phyloP scores from a whole-genome alignment of 2,329 filamentous ascomycete species.

The Exserohilum turcica region DNA sequence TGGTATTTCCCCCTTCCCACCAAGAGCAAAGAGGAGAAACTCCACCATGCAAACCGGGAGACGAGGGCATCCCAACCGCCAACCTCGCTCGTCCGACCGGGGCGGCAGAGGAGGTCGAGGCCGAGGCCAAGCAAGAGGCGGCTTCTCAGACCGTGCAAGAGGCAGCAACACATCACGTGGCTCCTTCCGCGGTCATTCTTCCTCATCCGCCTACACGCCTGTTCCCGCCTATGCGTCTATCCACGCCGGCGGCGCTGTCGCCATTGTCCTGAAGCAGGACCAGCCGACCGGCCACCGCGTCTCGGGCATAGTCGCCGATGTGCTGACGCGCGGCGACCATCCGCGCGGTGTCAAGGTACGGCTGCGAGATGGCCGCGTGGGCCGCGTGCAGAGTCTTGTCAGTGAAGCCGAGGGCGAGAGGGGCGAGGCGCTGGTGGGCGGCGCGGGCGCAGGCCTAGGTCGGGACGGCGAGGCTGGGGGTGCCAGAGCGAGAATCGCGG shows the following conservation, averaged over 20 bases:
- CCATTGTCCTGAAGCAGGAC: slow-evolving; percentile 76
- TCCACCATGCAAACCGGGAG: background rate
- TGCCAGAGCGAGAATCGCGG: slow-evolving; percentile 12
- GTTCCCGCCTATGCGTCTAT: slow-evolving; percentile 43
- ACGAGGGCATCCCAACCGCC: background rate
- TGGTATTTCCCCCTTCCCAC: background rate
- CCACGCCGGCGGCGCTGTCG: slow-evolving; percentile 67
- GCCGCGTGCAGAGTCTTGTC: slow-evolving; percentile 70
- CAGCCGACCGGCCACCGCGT: slow-evolving; percentile 76
- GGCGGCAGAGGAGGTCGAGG: background rate
- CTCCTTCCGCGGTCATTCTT: background rate
- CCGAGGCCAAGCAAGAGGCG: slow-evolving; percentile 6
- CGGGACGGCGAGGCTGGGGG: slow-evolving; percentile 31
- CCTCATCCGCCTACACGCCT: slow-evolving; percentile 6
- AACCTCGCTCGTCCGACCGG: background rate
- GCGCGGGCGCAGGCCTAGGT: slow-evolving; percentile 28
- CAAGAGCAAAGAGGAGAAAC: background rate
- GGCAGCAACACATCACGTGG: background rate
- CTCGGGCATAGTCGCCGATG: slow-evolving; percentile 66
- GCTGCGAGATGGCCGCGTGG: slow-evolving; percentile 71
- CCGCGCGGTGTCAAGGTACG: slow-evolving; percentile 80
- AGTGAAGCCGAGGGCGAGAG: slow-evolving; percentile 22
- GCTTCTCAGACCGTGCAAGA: background rate
- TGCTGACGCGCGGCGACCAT: slow-evolving; percentile 75
- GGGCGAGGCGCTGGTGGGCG: slow-evolving; percentile 37